Percentiles rank a stretch among this genome's conserved stretches.
These are phyloP conservation scores for Naganishia randhawae DNA, from an alignment of 768 basidiomycete genomes.

Conservation along the genomic window DNA sequence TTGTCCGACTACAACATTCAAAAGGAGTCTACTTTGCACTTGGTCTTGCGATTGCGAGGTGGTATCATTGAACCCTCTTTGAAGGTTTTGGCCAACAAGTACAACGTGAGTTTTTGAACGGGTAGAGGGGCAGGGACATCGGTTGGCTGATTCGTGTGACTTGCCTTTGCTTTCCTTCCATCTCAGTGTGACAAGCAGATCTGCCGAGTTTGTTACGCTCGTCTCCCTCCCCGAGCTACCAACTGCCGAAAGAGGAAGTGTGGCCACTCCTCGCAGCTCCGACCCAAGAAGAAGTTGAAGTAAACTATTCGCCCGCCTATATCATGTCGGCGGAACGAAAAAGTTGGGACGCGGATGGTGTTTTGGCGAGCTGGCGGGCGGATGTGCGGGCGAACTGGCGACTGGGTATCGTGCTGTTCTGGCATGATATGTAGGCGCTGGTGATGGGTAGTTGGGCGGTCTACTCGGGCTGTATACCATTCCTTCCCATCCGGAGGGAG, in stretches of 20 bases:
- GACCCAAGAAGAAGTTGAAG: slow-evolving; percentile 89
- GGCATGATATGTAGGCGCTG: neutral
- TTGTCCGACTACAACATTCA: slow-evolving; percentile 53
- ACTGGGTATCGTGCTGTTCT: neutral
- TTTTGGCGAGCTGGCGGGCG: neutral
- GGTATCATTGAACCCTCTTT: slow-evolving; percentile 99
- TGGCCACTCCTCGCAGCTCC: slow-evolving; percentile 53
- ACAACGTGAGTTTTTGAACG: slow-evolving; percentile 59
- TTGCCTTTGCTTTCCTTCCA: neutral
- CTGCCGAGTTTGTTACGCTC: slow-evolving; percentile 99
- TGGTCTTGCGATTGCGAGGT: slow-evolving; percentile 94
- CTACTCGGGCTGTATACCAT: slow-evolving; percentile 2
- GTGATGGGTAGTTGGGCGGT: slow-evolving; percentile 15
- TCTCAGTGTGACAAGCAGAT: slow-evolving; percentile 86
- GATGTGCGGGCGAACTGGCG: slow-evolving; percentile 2
- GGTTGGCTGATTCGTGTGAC: neutral
- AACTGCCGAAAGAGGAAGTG: slow-evolving; percentile 69
- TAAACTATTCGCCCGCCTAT: slow-evolving; percentile 53
- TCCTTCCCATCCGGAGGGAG: neutral
- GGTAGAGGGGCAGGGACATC: neutral
- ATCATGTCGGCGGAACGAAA: neutral
- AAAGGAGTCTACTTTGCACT: slow-evolving; percentile 86
- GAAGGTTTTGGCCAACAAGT: slow-evolving; percentile 93
- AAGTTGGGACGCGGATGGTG: neutral
- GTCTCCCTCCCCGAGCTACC: slow-evolving; percentile 97